Evolutionary conservation across 306 rosid species (phyloP).

Genomic region (Trifolium pratense): DNA sequence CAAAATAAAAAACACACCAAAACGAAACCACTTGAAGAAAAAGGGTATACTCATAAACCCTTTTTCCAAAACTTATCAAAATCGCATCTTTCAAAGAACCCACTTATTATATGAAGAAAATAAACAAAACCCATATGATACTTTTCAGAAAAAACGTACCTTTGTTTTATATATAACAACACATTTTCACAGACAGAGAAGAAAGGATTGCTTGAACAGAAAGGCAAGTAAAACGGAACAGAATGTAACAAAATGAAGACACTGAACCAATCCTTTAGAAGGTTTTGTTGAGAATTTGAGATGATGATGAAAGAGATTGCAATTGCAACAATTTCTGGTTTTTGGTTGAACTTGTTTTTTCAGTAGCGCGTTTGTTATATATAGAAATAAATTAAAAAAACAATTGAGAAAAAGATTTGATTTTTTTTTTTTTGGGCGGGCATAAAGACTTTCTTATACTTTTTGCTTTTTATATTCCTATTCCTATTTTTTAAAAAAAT

Average conservation of each 20-base stretch:
- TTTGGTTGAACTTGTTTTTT: slow-evolving; percentile 41
- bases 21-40: slow-evolving; percentile 8
- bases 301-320: slow-evolving; percentile 44
- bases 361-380: slow-evolving; percentile 49
- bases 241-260: slow-evolving; percentile 27
- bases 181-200: neutral
- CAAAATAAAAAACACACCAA: slow-evolving; percentile 23
- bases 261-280: slow-evolving; percentile 37
- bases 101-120: slow-evolving; percentile 27
- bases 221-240: slow-evolving; percentile 49
- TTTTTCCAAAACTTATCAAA: slow-evolving; percentile 42
- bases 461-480: too few species aligned
- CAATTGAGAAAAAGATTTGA: neutral
- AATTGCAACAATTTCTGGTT: slow-evolving; percentile 51
- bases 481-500: too few species aligned
- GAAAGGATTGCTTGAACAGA: slow-evolving; percentile 32
- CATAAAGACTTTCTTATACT: neutral
- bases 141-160: slow-evolving; percentile 34
- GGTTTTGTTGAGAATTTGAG: neutral
- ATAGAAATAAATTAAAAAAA: slow-evolving; percentile 35
- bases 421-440: neutral
- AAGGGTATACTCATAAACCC: slow-evolving; percentile 40
- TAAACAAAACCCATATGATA: slow-evolving; percentile 45
- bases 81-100: slow-evolving; percentile 47
- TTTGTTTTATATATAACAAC: slow-evolving; percentile 15